Percentiles rank a stretch among this genome's conserved stretches.
Evolutionary conservation across 2,329 filamentous ascomycete genomes (phyloP).

Genomic region (Pseudogymnoascus sp.): DNA sequence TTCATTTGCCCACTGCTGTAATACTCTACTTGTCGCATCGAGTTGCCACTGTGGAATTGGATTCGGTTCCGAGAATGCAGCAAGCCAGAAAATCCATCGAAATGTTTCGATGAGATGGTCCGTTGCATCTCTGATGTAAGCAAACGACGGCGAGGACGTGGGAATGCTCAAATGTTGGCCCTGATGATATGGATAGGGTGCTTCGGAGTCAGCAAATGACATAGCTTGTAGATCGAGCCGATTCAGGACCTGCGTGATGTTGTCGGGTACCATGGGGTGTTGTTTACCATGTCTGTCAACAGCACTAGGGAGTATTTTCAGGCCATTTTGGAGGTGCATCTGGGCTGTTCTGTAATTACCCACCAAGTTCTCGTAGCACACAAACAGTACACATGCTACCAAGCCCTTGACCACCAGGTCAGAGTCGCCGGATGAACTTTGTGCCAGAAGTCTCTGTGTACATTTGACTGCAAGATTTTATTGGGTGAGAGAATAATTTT

Average conservation of each 20-base stretch:
- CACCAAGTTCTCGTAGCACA: constrained; percentile 18
- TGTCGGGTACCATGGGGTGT: constrained; percentile 9
- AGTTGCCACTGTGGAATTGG: constrained; percentile 12
- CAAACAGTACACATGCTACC: constrained; percentile 19
- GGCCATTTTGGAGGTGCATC: constrained; percentile 18
- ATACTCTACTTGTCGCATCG: neutral
- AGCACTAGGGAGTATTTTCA: constrained; percentile 13
- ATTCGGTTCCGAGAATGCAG: constrained; percentile 13
- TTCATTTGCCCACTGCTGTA: neutral
- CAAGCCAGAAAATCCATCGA: constrained; percentile 14
- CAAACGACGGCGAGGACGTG: neutral
- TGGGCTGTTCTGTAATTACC: constrained; percentile 11
- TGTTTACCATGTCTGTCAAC: neutral
- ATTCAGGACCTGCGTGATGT: constrained; percentile 14
- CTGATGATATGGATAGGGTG: neutral
- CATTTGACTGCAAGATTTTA: constrained; percentile 16
- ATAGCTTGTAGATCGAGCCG: constrained; percentile 15
- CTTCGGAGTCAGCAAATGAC: neutral
- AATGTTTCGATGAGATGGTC: constrained; percentile 12
- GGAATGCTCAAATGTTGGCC: neutral
- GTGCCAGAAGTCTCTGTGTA: constrained; percentile 11
- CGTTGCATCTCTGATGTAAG: constrained; percentile 11
- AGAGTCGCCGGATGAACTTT: neutral
- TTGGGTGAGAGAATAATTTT: constrained; percentile 13
- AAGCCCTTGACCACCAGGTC: constrained; percentile 4